phyloP scores from a whole-genome alignment of 495 filamentous ascomycete genomes.

The Astrocystis sublimbata region DNA sequence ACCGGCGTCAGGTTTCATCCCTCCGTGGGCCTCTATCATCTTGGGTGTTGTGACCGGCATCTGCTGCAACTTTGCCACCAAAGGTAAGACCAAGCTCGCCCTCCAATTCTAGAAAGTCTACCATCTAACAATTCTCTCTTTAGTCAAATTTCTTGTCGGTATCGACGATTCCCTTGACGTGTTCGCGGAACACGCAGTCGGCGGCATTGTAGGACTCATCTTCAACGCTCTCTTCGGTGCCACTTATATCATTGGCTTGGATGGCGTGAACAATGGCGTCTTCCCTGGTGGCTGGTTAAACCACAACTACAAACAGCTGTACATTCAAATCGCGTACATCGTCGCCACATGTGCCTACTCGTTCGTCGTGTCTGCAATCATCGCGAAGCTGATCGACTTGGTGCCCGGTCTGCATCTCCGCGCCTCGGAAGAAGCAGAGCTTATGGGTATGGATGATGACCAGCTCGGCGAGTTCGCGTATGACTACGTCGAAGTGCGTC shows the following conservation, averaged over 20 bases:
- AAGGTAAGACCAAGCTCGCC: conserved; percentile 49
- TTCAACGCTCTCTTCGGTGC: conserved; percentile 93
- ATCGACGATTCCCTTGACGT: conserved; percentile 98
- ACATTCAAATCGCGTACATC: conserved; percentile 90
- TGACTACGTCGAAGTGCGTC: conserved; percentile 97
- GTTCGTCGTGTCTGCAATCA: conserved; percentile 80
- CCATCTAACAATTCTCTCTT: conserved; percentile 35
- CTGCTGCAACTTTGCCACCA: conserved; percentile 92
- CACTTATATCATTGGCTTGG: conserved; percentile 86
- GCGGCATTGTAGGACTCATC: conserved; percentile 87
- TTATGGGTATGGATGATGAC: conserved; percentile 98
- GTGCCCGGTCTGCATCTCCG: conserved; percentile 90
- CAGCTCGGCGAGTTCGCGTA: conserved; percentile 99
- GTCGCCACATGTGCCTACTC: conserved; percentile 71
- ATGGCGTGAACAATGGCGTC: conserved; percentile 82
- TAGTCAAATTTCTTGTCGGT: conserved; percentile 90
- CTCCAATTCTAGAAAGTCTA: conserved; percentile 37
- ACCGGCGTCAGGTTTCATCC: conserved; percentile 82
- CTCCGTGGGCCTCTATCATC: conserved; percentile 85
- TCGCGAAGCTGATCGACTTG: conserved; percentile 82
- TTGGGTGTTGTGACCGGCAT: conserved; percentile 84
- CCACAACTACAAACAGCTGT: conserved; percentile 85
- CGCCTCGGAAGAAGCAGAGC: conserved; percentile 92
- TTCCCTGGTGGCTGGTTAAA: conserved; percentile 79
- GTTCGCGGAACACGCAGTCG: conserved; percentile 95